phyloP scores from a whole-genome alignment of 768 basidiomycete genomes.

The Xerocomus potaroensis region DNA sequence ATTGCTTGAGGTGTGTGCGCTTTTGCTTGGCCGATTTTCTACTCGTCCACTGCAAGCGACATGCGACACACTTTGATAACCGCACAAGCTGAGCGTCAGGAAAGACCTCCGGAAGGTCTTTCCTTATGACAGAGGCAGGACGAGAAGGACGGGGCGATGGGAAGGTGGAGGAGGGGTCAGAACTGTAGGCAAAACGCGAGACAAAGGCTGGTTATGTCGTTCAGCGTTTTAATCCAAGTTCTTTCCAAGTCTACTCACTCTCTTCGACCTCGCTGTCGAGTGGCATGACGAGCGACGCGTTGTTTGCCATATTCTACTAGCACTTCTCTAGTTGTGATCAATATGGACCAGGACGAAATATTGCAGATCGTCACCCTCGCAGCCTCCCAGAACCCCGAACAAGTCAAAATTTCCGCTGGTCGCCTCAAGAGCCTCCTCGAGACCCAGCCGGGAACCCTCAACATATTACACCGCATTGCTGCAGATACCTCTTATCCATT shows the following conservation, averaged over 20 bases:
- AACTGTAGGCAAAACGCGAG: slow-evolving; percentile 39
- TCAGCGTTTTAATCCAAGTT: not conserved
- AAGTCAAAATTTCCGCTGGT: slow-evolving; percentile 45
- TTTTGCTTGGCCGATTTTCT: slow-evolving; percentile 64
- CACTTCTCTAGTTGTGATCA: slow-evolving; percentile 9
- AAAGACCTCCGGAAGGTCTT: slow-evolving; percentile 31
- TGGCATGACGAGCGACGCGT: slow-evolving; percentile 40
- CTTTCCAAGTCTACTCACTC: not conserved
- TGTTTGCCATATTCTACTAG: slow-evolving; percentile 30
- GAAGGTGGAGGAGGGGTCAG: not conserved
- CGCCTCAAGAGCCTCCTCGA: slow-evolving; percentile 66
- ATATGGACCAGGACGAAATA: slow-evolving; percentile 49
- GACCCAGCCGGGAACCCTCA: slow-evolving; percentile 60
- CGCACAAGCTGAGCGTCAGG: slow-evolving; percentile 43
- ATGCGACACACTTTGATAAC: slow-evolving; percentile 58
- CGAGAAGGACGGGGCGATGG: slow-evolving; percentile 1
- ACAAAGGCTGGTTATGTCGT: slow-evolving; percentile 13
- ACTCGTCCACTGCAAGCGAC: slow-evolving; percentile 64
- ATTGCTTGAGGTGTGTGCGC: slow-evolving; percentile 59
- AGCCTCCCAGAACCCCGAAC: slow-evolving; percentile 64
- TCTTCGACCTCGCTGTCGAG: slow-evolving; percentile 1
- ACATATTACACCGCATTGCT: slow-evolving; percentile 71
- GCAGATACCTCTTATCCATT: slow-evolving; percentile 55
- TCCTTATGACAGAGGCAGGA: slow-evolving; percentile 3
- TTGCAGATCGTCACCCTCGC: slow-evolving; percentile 62